Base-by-base conservation (phyloP, 306 rosid species). In the Cyamopsis tetragonoloba region DNA sequence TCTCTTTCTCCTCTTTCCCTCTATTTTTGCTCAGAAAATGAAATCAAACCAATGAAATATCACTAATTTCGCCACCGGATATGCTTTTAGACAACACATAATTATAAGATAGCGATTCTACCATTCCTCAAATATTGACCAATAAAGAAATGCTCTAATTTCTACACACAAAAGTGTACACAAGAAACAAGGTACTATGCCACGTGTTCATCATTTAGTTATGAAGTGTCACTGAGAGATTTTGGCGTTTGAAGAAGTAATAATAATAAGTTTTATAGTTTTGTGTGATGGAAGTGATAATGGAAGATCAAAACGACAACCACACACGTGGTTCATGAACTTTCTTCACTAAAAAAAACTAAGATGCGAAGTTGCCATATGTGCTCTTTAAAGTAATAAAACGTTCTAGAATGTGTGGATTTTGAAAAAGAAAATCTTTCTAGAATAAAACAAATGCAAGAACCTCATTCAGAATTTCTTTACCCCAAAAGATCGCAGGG, bases 291-390 rank as follows among this genome's bases (percentile, higher is more conserved):
- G 22, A 44, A 41, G n/a, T 17, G 49, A 46, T 71, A 48, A 24
- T 46, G 74, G 68, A 64, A 62, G 35, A 77, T 61, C 66, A 26
- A 35, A 70, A 69, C 23, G 10, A 42, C 42, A 70, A 55, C 82
- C 84, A 56, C 63, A 72, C 84, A 79, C 81, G 80, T 79, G 91
- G 79, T 77, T 77, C 68, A 38, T 32, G 48, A 57, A 67, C 76
- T 14, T 27, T 19, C 15, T 47, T 47, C 22, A 2, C 60, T 32
- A 35, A 7, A 8, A 32, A 28, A 11, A 56, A 10, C 44, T 6
- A 62, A 6, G 54, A 10, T 39, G 3, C 6, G 32, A 49, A 75
- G 56, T 39, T 73, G 61, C 71, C 32, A 6, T 22, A 58, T 20
- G 42, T 60, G 77, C 60, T 38, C 65, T 61, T 9, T 35, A 11